Evolutionary conservation across 208 protist species (phyloP).

Genomic region (Trypanosoma lewisi): DNA sequence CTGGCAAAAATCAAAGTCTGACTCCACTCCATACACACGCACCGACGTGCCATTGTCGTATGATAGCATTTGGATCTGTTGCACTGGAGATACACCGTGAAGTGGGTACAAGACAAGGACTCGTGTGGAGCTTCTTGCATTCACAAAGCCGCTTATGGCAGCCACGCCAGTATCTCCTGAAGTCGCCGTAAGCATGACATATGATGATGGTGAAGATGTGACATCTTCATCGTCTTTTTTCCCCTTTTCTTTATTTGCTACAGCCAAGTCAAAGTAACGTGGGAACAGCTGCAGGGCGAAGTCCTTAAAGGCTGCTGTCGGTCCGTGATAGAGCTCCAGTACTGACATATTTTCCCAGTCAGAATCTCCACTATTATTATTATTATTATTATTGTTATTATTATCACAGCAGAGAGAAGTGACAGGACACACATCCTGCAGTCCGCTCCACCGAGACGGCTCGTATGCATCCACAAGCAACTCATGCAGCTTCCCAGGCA

Average conservation of each 20-base stretch:
- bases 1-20: slow-evolving; percentile 93
- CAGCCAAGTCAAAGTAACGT: slow-evolving; percentile 70
- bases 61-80: slow-evolving; percentile 86
- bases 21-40: slow-evolving; percentile 65
- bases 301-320: slow-evolving; percentile 91
- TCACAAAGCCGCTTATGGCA: slow-evolving; percentile 86
- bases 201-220: slow-evolving; percentile 16
- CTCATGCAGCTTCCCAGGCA: slow-evolving; percentile 43
- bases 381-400: slow-evolving; percentile 3
- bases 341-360: slow-evolving; percentile 21
- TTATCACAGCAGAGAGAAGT: slow-evolving; percentile 31
- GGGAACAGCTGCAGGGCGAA: slow-evolving; percentile 90
- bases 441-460: slow-evolving; percentile 52
- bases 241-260: slow-evolving; percentile 9
- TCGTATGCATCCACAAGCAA: slow-evolving; percentile 73
- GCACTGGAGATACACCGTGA: slow-evolving; percentile 78
- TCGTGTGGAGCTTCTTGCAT: slow-evolving; percentile 50
- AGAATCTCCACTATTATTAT: not conserved
- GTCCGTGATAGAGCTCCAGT: slow-evolving; percentile 88
- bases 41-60: slow-evolving; percentile 72
- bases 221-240: slow-evolving; percentile 13
- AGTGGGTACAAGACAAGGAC: slow-evolving; percentile 89
- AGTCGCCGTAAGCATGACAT: slow-evolving; percentile 88
- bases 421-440: slow-evolving; percentile 63
- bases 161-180: slow-evolving; percentile 88